Percentiles rank a stretch among this genome's conserved stretches.
Evolutionary conservation across 2,329 filamentous ascomycete genomes (phyloP).

Genomic region (Cladophialophora psammophila): DNA sequence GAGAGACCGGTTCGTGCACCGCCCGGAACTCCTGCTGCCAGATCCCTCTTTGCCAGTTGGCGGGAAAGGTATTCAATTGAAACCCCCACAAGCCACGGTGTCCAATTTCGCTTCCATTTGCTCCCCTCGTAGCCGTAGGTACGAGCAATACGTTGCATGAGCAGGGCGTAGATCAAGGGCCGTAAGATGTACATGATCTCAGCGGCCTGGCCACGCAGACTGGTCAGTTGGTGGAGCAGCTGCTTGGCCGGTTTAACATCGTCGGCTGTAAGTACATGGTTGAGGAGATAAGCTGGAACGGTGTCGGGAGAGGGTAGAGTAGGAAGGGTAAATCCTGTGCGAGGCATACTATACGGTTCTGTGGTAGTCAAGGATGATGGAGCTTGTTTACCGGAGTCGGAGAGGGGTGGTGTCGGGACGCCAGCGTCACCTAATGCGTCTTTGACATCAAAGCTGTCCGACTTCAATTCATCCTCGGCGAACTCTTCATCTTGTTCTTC

Average conservation of each 20-base stretch:
- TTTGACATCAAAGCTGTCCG: slow-evolving; percentile 36
- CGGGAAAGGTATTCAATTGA: slow-evolving; percentile 85
- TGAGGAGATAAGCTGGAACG: slow-evolving; percentile 84
- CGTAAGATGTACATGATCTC: slow-evolving; percentile 92
- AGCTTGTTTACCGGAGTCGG: slow-evolving; percentile 36
- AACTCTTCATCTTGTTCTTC: slow-evolving; percentile 59
- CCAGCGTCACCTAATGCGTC: slow-evolving; percentile 36
- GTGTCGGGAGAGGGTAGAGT: slow-evolving; percentile 80
- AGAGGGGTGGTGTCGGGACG: slow-evolving; percentile 39
- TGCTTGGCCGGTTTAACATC: slow-evolving; percentile 92
- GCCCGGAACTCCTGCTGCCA: slow-evolving; percentile 68
- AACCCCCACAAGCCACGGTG: slow-evolving; percentile 87
- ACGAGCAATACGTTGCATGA: slow-evolving; percentile 66
- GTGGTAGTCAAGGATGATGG: slow-evolving; percentile 50
- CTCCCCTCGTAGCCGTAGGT: slow-evolving; percentile 58
- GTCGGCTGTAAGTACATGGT: slow-evolving; percentile 90
- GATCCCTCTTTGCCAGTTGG: slow-evolving; percentile 76
- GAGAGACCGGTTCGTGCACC: slow-evolving; percentile 76
- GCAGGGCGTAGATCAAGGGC: slow-evolving; percentile 83
- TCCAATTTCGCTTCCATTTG: slow-evolving; percentile 80
- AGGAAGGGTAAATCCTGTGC: slow-evolving; percentile 85
- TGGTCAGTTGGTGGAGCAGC: slow-evolving; percentile 75
- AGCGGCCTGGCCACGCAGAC: slow-evolving; percentile 78
- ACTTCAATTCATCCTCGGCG: slow-evolving; percentile 45
- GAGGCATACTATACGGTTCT: slow-evolving; percentile 87